These are phyloP conservation scores for Citrus maxima DNA, from an alignment of 345 rosid species.

Conservation along the genomic window DNA sequence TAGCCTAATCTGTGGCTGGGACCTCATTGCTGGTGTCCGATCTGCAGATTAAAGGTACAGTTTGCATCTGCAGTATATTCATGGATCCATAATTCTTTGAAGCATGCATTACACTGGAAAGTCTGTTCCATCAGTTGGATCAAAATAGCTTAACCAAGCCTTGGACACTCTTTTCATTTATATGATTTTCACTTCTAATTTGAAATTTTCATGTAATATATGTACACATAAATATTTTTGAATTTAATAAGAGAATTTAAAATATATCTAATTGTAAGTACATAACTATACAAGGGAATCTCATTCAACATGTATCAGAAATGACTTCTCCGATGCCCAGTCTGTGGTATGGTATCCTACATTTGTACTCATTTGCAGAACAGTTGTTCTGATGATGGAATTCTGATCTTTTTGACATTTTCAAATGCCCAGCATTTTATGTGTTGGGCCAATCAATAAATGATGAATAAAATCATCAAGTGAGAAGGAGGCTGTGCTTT, in stretches of 20 bases:
- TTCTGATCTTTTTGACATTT: not conserved
- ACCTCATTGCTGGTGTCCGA: not conserved
- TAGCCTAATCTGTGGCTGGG: not conserved
- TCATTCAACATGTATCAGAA: not conserved
- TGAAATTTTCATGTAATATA: not conserved
- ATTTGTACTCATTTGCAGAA: not conserved
- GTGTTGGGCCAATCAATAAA: not conserved
- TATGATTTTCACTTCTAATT: not conserved
- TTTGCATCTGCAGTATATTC: not conserved
- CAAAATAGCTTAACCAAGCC: not conserved
- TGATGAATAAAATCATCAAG: not conserved
- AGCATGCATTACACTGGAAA: not conserved
- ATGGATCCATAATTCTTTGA: not conserved
- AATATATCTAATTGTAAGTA: not conserved
- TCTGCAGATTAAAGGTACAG: not conserved
- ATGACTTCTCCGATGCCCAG: not conserved
- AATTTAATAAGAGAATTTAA: not conserved
- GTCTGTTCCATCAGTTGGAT: not conserved
- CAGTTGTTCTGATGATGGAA: not conserved
- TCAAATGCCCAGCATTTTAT: not conserved
- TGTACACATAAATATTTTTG: not conserved
- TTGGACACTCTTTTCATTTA: not conserved
- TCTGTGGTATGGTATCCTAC: not conserved
- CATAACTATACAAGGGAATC: not conserved
- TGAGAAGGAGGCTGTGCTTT: not conserved